Conservation (phyloP, 176 grass and related monocot species). For the Oryza longistaminata region DNA sequence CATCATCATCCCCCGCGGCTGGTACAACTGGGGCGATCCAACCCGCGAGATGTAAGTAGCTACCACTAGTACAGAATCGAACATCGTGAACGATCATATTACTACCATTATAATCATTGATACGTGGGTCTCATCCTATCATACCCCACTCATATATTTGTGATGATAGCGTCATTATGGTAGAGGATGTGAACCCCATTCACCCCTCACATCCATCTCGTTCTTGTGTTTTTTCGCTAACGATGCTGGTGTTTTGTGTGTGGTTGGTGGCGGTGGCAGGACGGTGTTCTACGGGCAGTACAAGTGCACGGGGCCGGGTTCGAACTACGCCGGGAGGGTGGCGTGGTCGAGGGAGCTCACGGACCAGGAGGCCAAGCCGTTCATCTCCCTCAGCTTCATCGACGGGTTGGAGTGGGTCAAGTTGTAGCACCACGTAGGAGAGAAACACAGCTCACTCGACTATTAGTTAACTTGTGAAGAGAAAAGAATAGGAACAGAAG, state of each 20-base stretch:
- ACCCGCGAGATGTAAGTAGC: conserved; percentile 65
- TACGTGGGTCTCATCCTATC: too few relatives aligned
- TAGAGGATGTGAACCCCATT: too few relatives aligned
- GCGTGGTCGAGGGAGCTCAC: conserved; percentile 92
- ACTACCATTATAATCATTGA: too few relatives aligned
- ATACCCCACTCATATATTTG: too few relatives aligned
- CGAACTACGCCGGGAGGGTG: conserved; percentile 69
- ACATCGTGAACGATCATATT: too few relatives aligned
- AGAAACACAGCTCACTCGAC: background rate
- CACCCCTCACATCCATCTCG: too few relatives aligned
- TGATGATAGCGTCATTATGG: too few relatives aligned
- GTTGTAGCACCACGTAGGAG: conserved; percentile 36
- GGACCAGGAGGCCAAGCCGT: conserved; percentile 85
- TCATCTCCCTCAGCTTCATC: conserved; percentile 83
- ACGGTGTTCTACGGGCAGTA: conserved; percentile 99
- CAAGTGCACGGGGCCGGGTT: conserved; percentile 78
- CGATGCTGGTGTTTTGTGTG: background rate
- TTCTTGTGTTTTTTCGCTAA: background rate
- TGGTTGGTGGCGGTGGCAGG: conserved; percentile 42
- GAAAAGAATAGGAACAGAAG: background rate
- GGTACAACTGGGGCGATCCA: conserved; percentile 94
- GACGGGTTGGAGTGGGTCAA: conserved; percentile 75
- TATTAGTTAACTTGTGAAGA: background rate
- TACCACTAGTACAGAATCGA: too few relatives aligned
- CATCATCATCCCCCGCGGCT: conserved; percentile 84